These are phyloP conservation scores for Phytophthora citricola DNA, from an alignment of 352 stramenopile species.

Conservation along the genomic window DNA sequence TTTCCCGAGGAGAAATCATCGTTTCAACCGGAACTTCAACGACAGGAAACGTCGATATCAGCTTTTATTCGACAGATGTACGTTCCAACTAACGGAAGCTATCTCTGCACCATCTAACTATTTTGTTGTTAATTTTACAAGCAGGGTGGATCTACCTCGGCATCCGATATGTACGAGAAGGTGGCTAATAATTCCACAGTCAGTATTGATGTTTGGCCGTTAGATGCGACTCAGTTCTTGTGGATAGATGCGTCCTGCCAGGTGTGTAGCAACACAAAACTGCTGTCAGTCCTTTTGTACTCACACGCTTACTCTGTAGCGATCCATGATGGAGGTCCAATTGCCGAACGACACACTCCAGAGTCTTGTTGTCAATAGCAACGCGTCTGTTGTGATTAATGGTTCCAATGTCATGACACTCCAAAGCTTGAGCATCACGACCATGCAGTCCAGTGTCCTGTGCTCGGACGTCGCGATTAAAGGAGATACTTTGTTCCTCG, in stretches of 20 bases:
- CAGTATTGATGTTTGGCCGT: constrained; percentile 34
- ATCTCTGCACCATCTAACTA: background rate
- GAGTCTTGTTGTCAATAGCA: constrained; percentile 49
- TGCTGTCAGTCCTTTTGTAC: background rate
- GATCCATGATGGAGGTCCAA: constrained; percentile 48
- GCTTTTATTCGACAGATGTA: constrained; percentile 60
- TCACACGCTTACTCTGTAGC: constrained; percentile 26
- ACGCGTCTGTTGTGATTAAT: constrained; percentile 63
- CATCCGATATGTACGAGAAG: constrained; percentile 40
- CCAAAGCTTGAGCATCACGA: constrained; percentile 41
- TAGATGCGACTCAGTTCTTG: constrained; percentile 55
- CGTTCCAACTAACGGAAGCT: background rate
- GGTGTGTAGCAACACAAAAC: constrained; percentile 26
- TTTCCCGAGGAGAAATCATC: constrained; percentile 48
- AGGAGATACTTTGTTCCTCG: constrained; percentile 40
- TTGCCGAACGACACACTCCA: constrained; percentile 38
- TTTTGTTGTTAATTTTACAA: constrained; percentile 2
- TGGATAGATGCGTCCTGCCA: constrained; percentile 79
- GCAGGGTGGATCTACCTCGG: constrained; percentile 23
- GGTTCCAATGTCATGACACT: constrained; percentile 37
- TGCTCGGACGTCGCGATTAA: constrained; percentile 47
- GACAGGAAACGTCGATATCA: constrained; percentile 41
- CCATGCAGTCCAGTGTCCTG: constrained; percentile 58
- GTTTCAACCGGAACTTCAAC: constrained; percentile 28
- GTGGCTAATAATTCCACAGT: constrained; percentile 32